Percentiles rank a stretch among this genome's conserved stretches.
Conservation (phyloP, 2,329 filamentous ascomycete species). For the Aspergillus flavus region DNA sequence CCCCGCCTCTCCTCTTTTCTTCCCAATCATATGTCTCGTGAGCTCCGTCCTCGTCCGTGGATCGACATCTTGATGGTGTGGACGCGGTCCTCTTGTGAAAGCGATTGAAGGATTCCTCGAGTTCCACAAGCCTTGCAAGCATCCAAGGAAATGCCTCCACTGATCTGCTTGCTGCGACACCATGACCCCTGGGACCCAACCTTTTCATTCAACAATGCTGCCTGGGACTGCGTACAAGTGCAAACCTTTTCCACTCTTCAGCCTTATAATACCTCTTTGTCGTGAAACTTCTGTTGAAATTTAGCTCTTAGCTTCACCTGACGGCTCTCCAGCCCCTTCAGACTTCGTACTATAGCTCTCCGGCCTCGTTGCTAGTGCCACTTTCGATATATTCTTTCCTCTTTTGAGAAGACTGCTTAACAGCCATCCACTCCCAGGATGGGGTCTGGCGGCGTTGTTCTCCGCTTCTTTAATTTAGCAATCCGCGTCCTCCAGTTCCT, state of each 20-base stretch:
- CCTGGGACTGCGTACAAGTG: constrained; percentile 16
- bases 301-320: neutral
- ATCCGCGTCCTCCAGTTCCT: constrained; percentile 74
- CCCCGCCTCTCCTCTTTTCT: constrained; percentile 4
- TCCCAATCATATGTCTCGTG: constrained; percentile 6
- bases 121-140: constrained; percentile 10
- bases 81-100: neutral
- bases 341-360: neutral
- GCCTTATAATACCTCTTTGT: constrained; percentile 9
- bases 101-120: constrained; percentile 14
- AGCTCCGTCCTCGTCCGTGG: constrained; percentile 20
- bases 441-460: constrained; percentile 62
- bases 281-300: neutral
- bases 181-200: constrained; percentile 19
- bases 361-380: neutral
- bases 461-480: constrained; percentile 71
- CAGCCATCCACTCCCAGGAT: constrained; percentile 46
- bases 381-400: neutral
- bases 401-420: neutral
- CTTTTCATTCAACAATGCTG: constrained; percentile 21
- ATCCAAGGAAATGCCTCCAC: constrained; percentile 19
- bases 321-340: neutral
- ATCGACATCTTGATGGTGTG: constrained; percentile 14
- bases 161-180: constrained; percentile 21
- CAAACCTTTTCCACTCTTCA: constrained; percentile 13